Base-by-base conservation (phyloP, 2,329 filamentous ascomycete genomes). In the Epichloe coenophiala region DNA sequence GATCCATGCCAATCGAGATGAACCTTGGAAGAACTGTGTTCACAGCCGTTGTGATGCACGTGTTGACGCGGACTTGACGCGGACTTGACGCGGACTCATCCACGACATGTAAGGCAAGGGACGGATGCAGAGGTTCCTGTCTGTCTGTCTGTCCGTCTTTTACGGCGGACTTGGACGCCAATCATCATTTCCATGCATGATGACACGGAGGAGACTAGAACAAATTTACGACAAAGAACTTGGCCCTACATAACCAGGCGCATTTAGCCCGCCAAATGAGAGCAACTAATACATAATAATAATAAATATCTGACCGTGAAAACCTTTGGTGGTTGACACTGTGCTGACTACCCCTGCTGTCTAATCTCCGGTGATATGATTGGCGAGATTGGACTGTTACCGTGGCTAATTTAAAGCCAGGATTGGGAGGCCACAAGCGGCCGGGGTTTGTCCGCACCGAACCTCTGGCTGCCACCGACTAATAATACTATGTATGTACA, bases 341-440 rank as follows among this genome's bases (percentile, higher is more conserved):
- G 27, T 31, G 27, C 8, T 9, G 8, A 31, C 27, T 8, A 31
- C 27, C 27, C 27, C 8, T 9, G 27, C 8, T 3, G 3, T 31
- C 27, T 31, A 44, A 44, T 44, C 15, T 44, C 23, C 42, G 12
- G 7, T 27, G 38, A 31, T 31, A 46, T 47, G 43, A 38, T 37
- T 51, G 45, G 40, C 45, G 40, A 48, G 50, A 51, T 51, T 47
- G 45, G 35, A 19, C 36, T 46, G 43, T 37, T 38, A n/a, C n/a
- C n/a, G n/a, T n/a, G n/a, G n/a, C n/a, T 47, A 42, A 48, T 48
- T 35, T 45, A 15, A 36, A n/a, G 46, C 36, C n/a, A 48, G 37
- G 46, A 37, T 41, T 12, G 27, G 27, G 31, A 17, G 33, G 21
- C 19, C 47, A 37, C 33, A 38, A 5, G 17, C 15, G 19, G 31